phyloP scores from a whole-genome alignment of 495 filamentous ascomycete genomes.

The Aspergillus sclerotiicarbonarius region DNA sequence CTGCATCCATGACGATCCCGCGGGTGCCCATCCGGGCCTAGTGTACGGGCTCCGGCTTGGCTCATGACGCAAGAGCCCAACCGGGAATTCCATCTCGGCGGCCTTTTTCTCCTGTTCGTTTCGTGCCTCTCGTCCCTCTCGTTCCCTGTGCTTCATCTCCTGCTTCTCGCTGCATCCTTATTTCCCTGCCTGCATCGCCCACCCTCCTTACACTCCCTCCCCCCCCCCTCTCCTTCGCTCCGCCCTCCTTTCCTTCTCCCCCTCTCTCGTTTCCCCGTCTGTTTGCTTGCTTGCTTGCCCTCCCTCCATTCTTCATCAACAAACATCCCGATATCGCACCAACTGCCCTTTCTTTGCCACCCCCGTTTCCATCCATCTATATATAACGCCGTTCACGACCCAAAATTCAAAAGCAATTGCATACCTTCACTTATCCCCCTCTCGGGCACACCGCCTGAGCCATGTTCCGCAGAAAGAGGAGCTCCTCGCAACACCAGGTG shows the following conservation, averaged over 20 bases:
- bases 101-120: not conserved
- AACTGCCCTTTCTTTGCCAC: not conserved
- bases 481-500: conserved; percentile 55
- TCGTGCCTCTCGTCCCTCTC: not conserved
- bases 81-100: not conserved
- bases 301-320: conserved; percentile 6
- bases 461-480: conserved; percentile 56
- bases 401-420: not conserved
- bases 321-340: not conserved
- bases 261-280: conserved; percentile 6
- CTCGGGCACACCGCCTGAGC: conserved; percentile 17
- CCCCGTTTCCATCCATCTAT: not conserved
- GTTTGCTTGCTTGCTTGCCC: not conserved
- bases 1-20: too few species aligned
- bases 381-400: not conserved
- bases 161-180: not conserved
- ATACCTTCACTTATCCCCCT: conserved; percentile 3
- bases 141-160: not conserved
- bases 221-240: not conserved
- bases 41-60: not conserved
- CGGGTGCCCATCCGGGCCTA: too few species aligned
- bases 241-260: not conserved
- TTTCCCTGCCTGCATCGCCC: not conserved
- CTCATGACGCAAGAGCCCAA: conserved; percentile 8
- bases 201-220: not conserved